Conservation (phyloP, 192 early-diverging fungal species). For the Coemansia sp. region DNA sequence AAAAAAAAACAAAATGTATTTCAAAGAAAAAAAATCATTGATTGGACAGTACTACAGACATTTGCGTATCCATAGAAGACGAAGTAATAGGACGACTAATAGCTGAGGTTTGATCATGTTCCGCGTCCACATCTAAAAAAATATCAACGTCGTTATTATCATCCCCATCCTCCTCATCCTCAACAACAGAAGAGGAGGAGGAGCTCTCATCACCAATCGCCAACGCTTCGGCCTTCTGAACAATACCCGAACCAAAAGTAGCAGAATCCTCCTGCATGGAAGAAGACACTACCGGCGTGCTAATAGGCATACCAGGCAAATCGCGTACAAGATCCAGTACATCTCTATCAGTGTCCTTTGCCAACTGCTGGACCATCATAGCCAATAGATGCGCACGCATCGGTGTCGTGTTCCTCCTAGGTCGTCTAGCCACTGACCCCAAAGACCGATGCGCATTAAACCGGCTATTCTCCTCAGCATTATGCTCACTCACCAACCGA, state of each 20-base stretch:
- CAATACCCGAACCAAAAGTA: too few species aligned
- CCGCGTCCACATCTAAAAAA: neutral
- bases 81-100: neutral
- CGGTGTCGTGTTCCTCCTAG: slow-evolving; percentile 44
- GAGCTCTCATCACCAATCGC: neutral
- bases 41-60: neutral
- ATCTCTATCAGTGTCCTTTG: slow-evolving; percentile 44
- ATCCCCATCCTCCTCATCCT: neutral
- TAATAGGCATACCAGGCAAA: slow-evolving; percentile 25
- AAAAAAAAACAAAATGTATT: too few species aligned
- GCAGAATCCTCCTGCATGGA: neutral
- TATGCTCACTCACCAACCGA: neutral
- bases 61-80: neutral
- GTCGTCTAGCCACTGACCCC: slow-evolving; percentile 20
- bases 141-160: slow-evolving; percentile 2
- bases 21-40: too few species aligned
- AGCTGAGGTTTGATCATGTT: neutral
- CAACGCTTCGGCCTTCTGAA: too few species aligned
- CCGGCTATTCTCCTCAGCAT: neutral
- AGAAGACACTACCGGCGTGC: neutral
- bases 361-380: slow-evolving; percentile 47
- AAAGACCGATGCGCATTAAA: slow-evolving; percentile 32
- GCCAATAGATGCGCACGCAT: slow-evolving; percentile 55
- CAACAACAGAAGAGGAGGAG: too few species aligned
- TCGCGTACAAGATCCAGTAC: slow-evolving; percentile 43